phyloP scores from a whole-genome alignment of 139 green algal genomes.

The Chlorella sp. region DNA sequence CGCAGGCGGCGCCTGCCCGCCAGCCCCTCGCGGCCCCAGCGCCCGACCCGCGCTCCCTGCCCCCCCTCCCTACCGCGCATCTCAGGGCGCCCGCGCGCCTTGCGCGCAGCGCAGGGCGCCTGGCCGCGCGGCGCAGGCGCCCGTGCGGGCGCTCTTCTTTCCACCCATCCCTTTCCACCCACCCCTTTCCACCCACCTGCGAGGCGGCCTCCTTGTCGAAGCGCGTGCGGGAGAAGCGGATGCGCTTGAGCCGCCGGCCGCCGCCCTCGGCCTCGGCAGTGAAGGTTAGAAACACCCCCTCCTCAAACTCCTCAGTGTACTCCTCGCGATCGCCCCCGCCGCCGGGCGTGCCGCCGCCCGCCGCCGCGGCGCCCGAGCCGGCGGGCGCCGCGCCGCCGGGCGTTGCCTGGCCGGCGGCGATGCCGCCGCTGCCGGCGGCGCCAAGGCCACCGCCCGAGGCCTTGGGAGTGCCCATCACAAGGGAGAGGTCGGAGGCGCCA shows the following conservation, averaged over 20 bases:
- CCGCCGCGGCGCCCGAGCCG: not conserved
- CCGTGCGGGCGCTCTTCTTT: no score
- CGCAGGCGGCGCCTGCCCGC: no score
- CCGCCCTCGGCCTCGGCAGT: not conserved
- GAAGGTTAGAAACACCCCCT: constrained; percentile 47
- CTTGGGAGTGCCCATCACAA: no score
- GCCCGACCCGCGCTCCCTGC: no score
- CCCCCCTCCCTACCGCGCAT: no score
- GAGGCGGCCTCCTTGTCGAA: constrained; percentile 37
- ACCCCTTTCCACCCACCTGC: constrained; percentile 13
- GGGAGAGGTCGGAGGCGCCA: no score
- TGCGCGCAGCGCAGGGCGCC: not conserved
- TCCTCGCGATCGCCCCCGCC: no score
- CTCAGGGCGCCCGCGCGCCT: no score
- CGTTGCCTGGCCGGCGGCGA: constrained; percentile 3
- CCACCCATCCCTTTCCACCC: no score
- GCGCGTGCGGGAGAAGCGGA: constrained; percentile 45
- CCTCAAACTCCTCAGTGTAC: constrained; percentile 40
- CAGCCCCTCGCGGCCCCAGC: no score
- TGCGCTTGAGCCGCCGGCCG: constrained; percentile 30
- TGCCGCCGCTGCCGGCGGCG: not conserved
- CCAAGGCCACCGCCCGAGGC: no score
- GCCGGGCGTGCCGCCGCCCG: no score
- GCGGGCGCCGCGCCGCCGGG: not conserved
- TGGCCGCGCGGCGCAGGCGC: not conserved